Conservation (phyloP, 331 rosid species). For the Quercus phellos region DNA sequence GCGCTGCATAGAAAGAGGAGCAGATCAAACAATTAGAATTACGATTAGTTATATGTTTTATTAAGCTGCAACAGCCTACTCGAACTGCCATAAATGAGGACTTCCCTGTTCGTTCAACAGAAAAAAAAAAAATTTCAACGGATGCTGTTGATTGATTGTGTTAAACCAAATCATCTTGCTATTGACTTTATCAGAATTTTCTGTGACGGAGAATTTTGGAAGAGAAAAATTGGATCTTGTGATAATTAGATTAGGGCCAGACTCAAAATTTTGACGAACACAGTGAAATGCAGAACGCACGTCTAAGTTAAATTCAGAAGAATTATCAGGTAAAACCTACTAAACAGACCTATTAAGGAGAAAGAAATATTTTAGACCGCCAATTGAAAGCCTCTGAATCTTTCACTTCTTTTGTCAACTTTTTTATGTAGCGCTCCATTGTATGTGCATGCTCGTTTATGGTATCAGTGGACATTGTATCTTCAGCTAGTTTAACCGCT, state of each 20-base stretch:
- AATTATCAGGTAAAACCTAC: background rate
- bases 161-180: background rate
- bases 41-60: background rate
- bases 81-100: background rate
- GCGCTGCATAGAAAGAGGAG: background rate
- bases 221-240: background rate
- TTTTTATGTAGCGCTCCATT: slow-evolving; percentile 57
- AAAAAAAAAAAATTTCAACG: background rate
- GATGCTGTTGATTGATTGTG: background rate
- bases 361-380: slow-evolving; percentile 54
- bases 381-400: slow-evolving; percentile 69
- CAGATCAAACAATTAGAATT: background rate
- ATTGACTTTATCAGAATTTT: background rate
- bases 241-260: background rate
- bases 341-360: slow-evolving; percentile 16
- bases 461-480: slow-evolving; percentile 51
- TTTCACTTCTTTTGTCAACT: slow-evolving; percentile 46
- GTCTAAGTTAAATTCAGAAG: background rate
- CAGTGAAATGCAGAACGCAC: background rate
- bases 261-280: background rate
- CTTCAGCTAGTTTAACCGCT: slow-evolving; percentile 74
- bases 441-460: slow-evolving; percentile 69
- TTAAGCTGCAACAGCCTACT: background rate
- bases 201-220: background rate
- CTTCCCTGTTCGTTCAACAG: background rate